Evolutionary conservation across 306 rosid genomes (phyloP).

Genomic region (Cucurbita pepo): DNA sequence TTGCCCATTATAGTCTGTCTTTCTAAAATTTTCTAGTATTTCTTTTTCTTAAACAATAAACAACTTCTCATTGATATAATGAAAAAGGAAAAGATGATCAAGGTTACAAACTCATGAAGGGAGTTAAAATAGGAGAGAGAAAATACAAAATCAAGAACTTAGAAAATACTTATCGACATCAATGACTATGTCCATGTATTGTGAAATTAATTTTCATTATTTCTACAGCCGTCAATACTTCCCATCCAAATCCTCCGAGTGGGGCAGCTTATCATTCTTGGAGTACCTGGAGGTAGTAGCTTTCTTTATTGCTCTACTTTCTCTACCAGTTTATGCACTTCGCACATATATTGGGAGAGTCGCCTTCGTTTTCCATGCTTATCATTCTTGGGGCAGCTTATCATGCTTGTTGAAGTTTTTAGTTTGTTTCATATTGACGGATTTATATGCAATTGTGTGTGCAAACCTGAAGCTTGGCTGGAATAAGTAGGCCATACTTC

Average conservation of each 20-base stretch:
- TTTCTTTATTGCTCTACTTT: conserved; percentile 3
- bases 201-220: not conserved
- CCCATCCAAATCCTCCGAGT: conserved; percentile 76
- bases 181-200: not conserved
- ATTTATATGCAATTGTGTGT: not conserved
- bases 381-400: too few relatives aligned
- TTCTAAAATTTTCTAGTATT: not conserved
- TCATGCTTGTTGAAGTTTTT: not conserved
- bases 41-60: too few relatives aligned
- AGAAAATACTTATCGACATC: not conserved
- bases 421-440: not conserved
- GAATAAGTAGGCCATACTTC: not conserved
- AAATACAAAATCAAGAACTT: too few relatives aligned
- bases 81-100: too few relatives aligned
- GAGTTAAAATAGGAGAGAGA: too few relatives aligned
- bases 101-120: too few relatives aligned
- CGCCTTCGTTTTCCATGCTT: not conserved
- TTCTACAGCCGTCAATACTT: conserved; percentile 84
- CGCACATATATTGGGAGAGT: not conserved
- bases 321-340: not conserved
- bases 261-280: conserved; percentile 69
- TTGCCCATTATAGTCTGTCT: not conserved
- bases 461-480: not conserved
- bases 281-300: conserved; percentile 77
- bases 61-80: too few relatives aligned